Evolutionary conservation across 352 stramenopile genomes (phyloP), one percentile per base, ranked within the genome.

Genomic region (Elongisporangium senticosum): DNA sequence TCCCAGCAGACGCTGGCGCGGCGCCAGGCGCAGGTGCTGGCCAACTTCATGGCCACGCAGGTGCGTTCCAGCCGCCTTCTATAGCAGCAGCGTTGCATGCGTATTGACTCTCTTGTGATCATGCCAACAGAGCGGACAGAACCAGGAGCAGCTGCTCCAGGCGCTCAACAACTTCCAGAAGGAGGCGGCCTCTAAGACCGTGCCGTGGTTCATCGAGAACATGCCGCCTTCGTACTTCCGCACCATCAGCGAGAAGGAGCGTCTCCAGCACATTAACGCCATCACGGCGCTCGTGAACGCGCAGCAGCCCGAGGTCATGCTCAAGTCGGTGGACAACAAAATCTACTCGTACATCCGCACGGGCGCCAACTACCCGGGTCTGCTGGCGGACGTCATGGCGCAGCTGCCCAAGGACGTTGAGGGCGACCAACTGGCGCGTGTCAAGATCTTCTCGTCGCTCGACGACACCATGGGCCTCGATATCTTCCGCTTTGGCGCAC

Each of bases 221-320:
- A 96, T 96, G 87, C 87, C 87, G 21, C 77, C 80, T 17, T 69
- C 87, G n/a, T 96, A 96, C 76, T 96, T 96, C 67, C 80, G 87
- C 58, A 84, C 89, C 52, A 93, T 92, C 53, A 66, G 74, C 55
- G 82, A 96, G 67, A 77, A 87, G 62, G 80, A 93, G 61, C 79
- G 87, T 26, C 56, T 96, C 56, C 80, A 94, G 59, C 87, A 96
- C 71, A 65, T 96, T 49, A 93, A 91, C 65, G 86, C 86, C 57
- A 94, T 96, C 71, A 91, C 78, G 65, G 82, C 82, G 60, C 74
- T 91, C 14, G 62, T 88, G 49, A 78, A 85, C 53, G 83, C 81
- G 7, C 69, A 90, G 62, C 83, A 93, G 61, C 83, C 83, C 0
- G 83, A 93, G 61, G 76, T 93, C 19, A 74, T 93, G 73, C 69